Evolutionary conservation across 2,329 filamentous ascomycete genomes (phyloP).

Genomic region (Aureobasidium melanogenum): DNA sequence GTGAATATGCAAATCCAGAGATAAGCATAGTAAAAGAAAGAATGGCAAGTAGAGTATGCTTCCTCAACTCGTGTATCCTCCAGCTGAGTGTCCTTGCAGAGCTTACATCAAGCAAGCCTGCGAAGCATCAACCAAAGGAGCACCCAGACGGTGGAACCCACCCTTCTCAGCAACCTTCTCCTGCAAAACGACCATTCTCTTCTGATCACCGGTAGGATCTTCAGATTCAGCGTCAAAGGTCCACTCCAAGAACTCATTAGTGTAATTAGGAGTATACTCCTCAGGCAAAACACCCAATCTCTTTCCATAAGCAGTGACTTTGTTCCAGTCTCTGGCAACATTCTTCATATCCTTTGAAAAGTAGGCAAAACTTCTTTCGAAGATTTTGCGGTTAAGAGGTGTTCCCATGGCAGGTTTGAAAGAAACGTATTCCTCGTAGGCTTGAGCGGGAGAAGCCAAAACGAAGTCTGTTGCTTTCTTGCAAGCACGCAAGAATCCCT

Average conservation of each 20-base stretch:
- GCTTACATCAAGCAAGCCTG: neutral
- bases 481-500: slow-evolving; percentile 61
- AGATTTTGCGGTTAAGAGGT: slow-evolving; percentile 66
- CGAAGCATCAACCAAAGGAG: neutral
- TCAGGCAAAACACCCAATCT: slow-evolving; percentile 58
- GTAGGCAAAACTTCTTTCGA: slow-evolving; percentile 69
- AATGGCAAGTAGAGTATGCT: no score
- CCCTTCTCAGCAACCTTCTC: slow-evolving; percentile 55
- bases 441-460: slow-evolving; percentile 51
- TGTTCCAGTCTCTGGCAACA: slow-evolving; percentile 63
- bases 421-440: slow-evolving; percentile 61
- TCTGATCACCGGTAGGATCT: slow-evolving; percentile 65
- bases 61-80: no score
- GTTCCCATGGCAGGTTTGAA: slow-evolving; percentile 64
- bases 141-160: slow-evolving; percentile 41
- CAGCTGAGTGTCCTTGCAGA: no score
- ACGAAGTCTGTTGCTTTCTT: slow-evolving; percentile 69
- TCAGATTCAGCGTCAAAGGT: slow-evolving; percentile 52
- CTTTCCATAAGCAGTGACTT: slow-evolving; percentile 71
- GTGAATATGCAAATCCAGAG: no score
- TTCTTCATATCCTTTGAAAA: slow-evolving; percentile 69
- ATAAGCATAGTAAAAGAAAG: no score
- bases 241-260: slow-evolving; percentile 63
- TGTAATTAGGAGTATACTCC: slow-evolving; percentile 63
- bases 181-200: slow-evolving; percentile 62